Evolutionary conservation across 805 yeast species (phyloP), one percentile per base, ranked within the genome.

Genomic region (Diddensiella caesifluorescens): DNA sequence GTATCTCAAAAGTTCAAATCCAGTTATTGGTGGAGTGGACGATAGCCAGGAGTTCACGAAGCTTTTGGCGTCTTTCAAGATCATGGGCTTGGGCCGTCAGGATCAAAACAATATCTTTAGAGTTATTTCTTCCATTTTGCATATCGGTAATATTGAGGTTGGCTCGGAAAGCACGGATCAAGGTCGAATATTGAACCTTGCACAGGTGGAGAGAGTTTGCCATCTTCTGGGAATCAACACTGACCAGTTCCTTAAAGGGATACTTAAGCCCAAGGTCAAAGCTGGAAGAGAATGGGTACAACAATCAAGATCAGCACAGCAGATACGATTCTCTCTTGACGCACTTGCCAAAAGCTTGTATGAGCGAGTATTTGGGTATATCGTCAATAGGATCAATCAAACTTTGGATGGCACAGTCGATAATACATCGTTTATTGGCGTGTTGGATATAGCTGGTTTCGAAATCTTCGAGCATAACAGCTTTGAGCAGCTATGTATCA

Each of bases 401-500:
- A 82, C 77, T 39, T 71, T 92, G 7, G 72, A 64, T 33, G 64
- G 68, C 4, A 61, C 67, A 3, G 55, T 60, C 42, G 62, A 69
- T 3, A 62, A 66, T 18, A 52, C 60, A 10, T 50, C 60, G 13
- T 68, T 62, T 13, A 85, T 92, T 55, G 98, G 98, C 51, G 95
- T 92, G 45, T 70, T 92, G 57, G 98, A 92, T 74, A 92, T 92
- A 51, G 95, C 95, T 51, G 98, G 98, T 2, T 92, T 92, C 65
- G 98, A 92, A 63, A 92, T 92, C 55, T 92, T 92, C 58, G 95
- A 90, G 44, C 85, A 82, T 52, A 92, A 92, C 67, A 86, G 95
- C 1, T 92, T 92, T 61, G 98, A 92, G 62, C 98, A 92, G 65
- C 73, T 92, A 48, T 92, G 98, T 69, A 90, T 90, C 66, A 90